Base-by-base conservation (phyloP, 2,329 filamentous ascomycete genomes). In the Sphaerostilbella broomeana region DNA sequence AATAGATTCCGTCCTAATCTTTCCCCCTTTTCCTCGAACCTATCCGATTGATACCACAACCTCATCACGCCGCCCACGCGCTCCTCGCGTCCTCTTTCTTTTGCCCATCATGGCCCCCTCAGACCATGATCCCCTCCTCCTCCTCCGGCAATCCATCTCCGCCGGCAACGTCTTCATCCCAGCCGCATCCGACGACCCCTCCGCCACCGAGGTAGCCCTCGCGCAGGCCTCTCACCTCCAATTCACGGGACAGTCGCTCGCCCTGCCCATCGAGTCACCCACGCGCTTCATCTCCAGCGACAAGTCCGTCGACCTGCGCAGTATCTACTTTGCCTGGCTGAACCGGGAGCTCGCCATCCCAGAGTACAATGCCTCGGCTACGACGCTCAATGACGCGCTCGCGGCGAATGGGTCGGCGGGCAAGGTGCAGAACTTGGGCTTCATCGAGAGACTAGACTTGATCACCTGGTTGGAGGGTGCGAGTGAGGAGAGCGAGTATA, bases 291-390 rank as follows among this genome's bases (percentile, higher is more conserved):
- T 85, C 45, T 89, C 86, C n/a, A 75, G 77, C 43, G 77, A 76
- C 52, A 72, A 77, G 40, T 73, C 83, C 4, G 81, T 95, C 54
- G 86, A 95, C 59, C 72, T 98, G 51, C 87, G 92, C 58, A 92
- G 84, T 60, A 90, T 95, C 64, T 95, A 90, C 69, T 95, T 97
- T 58, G 88, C 88, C 40, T 98, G 88, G 87, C 73, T 86, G 55
- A 94, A 95, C 65, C 87, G 88, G 61, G 90, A 97, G 67, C 79
- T 84, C 40, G 79, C 84, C 39, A 88, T 94, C 50, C 84, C 86
- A 9, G 87, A 94, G 53, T 97, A 97, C 72, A 92, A 95, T 63
- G 78, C 84, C 18, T 82, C 84, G 0, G 85, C 86, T 11, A 81
- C 84, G 53, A 73, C 80, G 50, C 72, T 97, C 41, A 94, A 94